Evolutionary conservation across 75 land plant species (phyloP), one percentile per base, ranked within the genome.

Genomic region (Pinus tabuliformis): DNA sequence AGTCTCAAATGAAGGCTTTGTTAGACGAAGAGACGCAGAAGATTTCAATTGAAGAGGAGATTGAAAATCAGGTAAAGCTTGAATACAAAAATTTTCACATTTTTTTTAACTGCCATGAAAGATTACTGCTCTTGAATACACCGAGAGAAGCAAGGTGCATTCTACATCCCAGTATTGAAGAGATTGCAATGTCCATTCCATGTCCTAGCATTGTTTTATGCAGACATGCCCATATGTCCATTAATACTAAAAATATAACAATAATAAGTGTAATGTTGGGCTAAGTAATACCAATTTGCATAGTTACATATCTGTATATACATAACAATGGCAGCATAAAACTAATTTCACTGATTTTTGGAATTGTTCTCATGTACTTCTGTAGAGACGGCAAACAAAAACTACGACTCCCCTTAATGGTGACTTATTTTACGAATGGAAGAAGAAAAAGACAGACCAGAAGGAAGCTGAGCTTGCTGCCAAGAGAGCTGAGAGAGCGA

Each of bases 1-100:
- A 97, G 79, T 97, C 99, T 72, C 99, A 97, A 78, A 97, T 97
- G 98, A 97, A 97, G 77, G 99, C 98, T 62, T 81, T 97, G 42
- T 76, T 97, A 26, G 99, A 92, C 30, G 99, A 97, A 78, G 99
- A 92, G 76, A 28, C 80, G 33, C 88, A 97, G 24, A 95, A 91
- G 76, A 79, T 97, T 71, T 12, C 95, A 26, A 83, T 97, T 73
- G 99, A 97, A 78, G 99, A 97, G 74, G 99, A 97, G 72, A 97
- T 97, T 77, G 99, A 97, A 64, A 83, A 91, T 39, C 86, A 94
- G 98, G 99, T 93, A 57, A 57, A 56, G 49, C 33, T 63, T 76
- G 16, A 59, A 20, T 49, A 49, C 54, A 9, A 49, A 49, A 49
- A 49, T 9, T 1, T 9, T 49, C 1, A 49, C 54, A 49, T 49